Evolutionary conservation across 2,329 filamentous ascomycete species (phyloP), one percentile per base, ranked within the genome.

Genomic region (Mycosphaerella sp.): DNA sequence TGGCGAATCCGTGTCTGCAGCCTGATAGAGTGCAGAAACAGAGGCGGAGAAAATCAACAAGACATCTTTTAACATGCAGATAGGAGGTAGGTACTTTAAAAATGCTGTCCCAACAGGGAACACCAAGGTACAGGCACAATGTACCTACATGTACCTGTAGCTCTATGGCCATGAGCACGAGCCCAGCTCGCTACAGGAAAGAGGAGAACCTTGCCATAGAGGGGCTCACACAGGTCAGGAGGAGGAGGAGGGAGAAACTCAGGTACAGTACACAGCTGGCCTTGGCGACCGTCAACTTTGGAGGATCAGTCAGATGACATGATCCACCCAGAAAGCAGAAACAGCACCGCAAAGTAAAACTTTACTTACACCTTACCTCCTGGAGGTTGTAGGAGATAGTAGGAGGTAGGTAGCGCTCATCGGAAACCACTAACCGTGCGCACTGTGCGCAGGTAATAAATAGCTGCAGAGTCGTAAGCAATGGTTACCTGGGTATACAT

Each of bases 1-100:
- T 47, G 38, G 44, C 60, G 59, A 61, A 59, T 62, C 55, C 56
- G 36, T 36, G 32, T 38, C 39, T 14, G 42, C 32, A 21, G 26
- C 49, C 14, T 51, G 34, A 36, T 29, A 45, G 51, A 50, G 14
- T 17, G 14, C 14, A 17, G 14, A 17, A 17, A 17, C 38, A 49
- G 38, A 49, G 38, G 38, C 23, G 47, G 46, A 41, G 36, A 49
- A 49, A 11, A 8, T n/a, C 9, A 38, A 14, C 23, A 10, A 49
- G 38, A n/a, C 14, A 17, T 17, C 14, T 17, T 17, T 17, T 17
- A 1, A 1, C 14, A 17, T 17, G 14, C 14, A 17, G 14, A 17
- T 17, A 17, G 14, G 14, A 17, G 14, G 14, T 17, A 17, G 14
- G 14, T 17, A 17, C 14, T 17, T 17, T 17, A 17, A 17, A 14